A percentile compares a stretch with the other conserved stretches of the same genome.
Evolutionary conservation across 2,329 filamentous ascomycete genomes (phyloP).

Genomic region (Teratosphaeria nubilosa): DNA sequence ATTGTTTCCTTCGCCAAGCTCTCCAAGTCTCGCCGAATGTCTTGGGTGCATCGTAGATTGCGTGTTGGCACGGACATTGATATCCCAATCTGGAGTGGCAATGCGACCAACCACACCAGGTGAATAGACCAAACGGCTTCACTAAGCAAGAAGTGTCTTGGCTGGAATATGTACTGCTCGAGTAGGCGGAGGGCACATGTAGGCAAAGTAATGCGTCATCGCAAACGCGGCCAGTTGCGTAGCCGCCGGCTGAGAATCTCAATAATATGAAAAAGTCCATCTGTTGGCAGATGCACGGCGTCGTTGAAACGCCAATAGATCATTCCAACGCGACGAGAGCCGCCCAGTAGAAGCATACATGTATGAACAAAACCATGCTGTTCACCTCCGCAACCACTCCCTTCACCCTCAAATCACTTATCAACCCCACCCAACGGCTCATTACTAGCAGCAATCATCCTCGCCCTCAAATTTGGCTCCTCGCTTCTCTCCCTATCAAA

Average conservation of each 20-base stretch:
- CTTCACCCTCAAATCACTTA: no score
- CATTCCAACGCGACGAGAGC: no score
- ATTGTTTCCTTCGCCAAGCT: background rate
- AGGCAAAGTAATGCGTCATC: background rate
- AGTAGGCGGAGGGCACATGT: no score
- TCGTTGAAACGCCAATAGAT: no score
- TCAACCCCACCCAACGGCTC: no score
- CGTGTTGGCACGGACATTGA: background rate
- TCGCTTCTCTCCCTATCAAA: slow-evolving; percentile 7
- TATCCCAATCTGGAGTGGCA: background rate
- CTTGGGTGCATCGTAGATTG: background rate
- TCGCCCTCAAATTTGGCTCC: slow-evolving; percentile 7
- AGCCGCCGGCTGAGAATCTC: background rate
- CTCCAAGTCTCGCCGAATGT: background rate
- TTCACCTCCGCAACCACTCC: no score
- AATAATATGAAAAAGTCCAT: no score
- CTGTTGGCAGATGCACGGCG: no score
- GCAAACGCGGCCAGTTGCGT: background rate
- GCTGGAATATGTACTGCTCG: background rate
- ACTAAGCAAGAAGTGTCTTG: background rate
- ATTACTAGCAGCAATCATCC: slow-evolving; percentile 2
- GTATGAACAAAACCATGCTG: no score
- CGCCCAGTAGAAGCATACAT: no score
- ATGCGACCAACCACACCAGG: background rate
- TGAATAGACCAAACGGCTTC: background rate